A percentile compares a stretch with the other conserved stretches of the same genome.
phyloP scores from a whole-genome alignment of 768 basidiomycete genomes.

The Trametes punicea region DNA sequence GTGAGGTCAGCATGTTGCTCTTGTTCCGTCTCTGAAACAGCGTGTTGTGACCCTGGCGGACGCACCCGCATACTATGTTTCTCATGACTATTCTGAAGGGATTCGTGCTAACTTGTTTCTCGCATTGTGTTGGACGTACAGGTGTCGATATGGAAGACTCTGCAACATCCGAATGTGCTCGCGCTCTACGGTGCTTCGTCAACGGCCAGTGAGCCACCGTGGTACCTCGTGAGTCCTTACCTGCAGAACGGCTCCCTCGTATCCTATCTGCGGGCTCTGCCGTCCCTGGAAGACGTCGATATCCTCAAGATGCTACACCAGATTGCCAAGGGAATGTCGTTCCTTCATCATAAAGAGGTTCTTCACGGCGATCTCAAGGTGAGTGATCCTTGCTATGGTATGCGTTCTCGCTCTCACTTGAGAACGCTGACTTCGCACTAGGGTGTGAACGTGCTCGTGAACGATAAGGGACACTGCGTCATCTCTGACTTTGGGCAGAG shows the following conservation, averaged over 20 bases:
- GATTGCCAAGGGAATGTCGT: conserved; percentile 78
- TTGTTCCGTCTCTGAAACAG: too few species aligned
- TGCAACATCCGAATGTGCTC: conserved; percentile 67
- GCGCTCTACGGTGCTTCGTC: conserved; percentile 70
- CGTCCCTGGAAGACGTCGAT: conserved; percentile 37
- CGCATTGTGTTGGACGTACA: background rate
- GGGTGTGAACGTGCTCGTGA: conserved; percentile 76
- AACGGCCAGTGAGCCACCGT: conserved; percentile 51
- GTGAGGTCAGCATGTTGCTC: background rate
- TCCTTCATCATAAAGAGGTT: conserved; percentile 65
- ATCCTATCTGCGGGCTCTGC: conserved; percentile 45
- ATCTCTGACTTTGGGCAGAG: conserved; percentile 84
- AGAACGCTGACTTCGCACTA: conserved; percentile 15
- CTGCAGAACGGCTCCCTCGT: conserved; percentile 62
- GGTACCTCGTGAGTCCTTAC: conserved; percentile 61
- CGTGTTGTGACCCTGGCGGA: too few species aligned
- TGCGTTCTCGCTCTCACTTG: too few species aligned
- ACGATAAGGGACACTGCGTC: conserved; percentile 61
- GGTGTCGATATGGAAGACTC: conserved; percentile 55
- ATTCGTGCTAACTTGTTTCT: background rate
- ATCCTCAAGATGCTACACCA: conserved; percentile 63
- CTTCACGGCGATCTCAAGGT: conserved; percentile 85
- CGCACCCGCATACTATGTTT: too few species aligned
- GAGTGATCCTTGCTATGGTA: conserved; percentile 7
- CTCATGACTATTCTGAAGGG: background rate